These are phyloP conservation scores for Komagataella phaffii DNA, from an alignment of 805 yeast genomes.

Conservation along the genomic window DNA sequence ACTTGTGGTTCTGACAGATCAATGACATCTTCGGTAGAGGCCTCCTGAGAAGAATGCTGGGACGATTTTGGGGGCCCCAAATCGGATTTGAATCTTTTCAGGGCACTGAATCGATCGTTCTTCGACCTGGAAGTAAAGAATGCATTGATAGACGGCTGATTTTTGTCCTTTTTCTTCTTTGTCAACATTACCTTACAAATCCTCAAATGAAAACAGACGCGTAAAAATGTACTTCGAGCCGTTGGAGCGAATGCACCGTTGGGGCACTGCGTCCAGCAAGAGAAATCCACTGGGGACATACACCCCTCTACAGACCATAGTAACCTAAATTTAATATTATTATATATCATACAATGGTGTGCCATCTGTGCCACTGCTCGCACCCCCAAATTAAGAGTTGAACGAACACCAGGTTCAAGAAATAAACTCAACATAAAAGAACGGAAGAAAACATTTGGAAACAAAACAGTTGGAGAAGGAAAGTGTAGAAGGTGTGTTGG, in stretches of 20 bases:
- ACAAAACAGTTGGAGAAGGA: background rate
- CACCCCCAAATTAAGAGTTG: background rate
- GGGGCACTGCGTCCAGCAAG: background rate
- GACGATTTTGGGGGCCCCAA: background rate
- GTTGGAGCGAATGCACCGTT: background rate
- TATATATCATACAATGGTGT: background rate
- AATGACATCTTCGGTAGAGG: background rate
- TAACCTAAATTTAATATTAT: background rate
- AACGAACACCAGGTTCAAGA: background rate
- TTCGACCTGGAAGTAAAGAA: background rate
- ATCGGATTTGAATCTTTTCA: background rate
- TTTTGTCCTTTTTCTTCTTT: background rate
- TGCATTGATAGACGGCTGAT: background rate
- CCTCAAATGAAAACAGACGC: background rate
- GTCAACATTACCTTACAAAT: background rate
- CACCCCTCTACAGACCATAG: background rate
- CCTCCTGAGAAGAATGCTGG: background rate
- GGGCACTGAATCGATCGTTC: background rate
- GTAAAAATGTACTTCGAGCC: background rate
- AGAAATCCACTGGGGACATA: background rate
- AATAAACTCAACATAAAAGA: conserved; percentile 1
- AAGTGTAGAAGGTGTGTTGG: background rate
- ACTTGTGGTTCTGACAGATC: background rate
- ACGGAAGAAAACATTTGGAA: background rate
- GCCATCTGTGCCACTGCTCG: background rate